phyloP scores from a whole-genome alignment of 495 filamentous ascomycete species.

The Thermothielavioides terrestris region DNA sequence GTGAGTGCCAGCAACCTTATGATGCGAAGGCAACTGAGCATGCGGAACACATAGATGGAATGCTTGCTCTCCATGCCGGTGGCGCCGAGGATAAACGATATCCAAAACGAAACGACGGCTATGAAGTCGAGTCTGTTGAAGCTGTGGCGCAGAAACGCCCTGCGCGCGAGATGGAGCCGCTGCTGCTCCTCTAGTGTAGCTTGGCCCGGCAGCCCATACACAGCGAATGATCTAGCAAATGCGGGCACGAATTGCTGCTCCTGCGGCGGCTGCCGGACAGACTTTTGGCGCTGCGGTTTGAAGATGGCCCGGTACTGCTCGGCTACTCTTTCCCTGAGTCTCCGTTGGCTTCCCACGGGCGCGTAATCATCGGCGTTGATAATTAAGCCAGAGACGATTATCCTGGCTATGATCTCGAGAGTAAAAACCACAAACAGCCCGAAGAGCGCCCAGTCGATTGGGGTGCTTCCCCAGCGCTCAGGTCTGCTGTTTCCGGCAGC shows the following conservation, averaged over 20 bases:
- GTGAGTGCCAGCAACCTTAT: constrained; percentile 81
- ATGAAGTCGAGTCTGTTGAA: constrained; percentile 96
- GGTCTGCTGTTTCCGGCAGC: constrained; percentile 39
- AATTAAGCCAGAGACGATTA: constrained; percentile 86
- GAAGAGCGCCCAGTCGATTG: constrained; percentile 73
- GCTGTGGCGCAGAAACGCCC: constrained; percentile 87
- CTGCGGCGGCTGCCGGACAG: constrained; percentile 39
- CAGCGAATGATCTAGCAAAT: constrained; percentile 75
- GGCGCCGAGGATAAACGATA: constrained; percentile 65
- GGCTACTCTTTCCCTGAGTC: constrained; percentile 61
- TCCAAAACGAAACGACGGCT: constrained; percentile 94
- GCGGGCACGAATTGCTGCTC: constrained; percentile 48
- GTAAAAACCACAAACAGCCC: constrained; percentile 87
- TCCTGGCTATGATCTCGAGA: constrained; percentile 68
- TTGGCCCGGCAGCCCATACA: constrained; percentile 42
- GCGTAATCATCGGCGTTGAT: constrained; percentile 81
- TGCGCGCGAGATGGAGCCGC: constrained; percentile 73
- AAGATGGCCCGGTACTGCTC: constrained; percentile 72
- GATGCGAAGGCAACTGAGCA: constrained; percentile 92
- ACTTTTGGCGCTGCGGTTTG: constrained; percentile 64
- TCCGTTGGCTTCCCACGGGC: constrained; percentile 62
- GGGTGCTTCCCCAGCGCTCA: constrained; percentile 52
- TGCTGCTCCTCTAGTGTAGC: constrained; percentile 69
- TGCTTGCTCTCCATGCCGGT: constrained; percentile 54
- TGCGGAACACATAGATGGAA: constrained; percentile 84